Conservation (phyloP, 495 filamentous ascomycete genomes). For the Lineolata rhizophorae region DNA sequence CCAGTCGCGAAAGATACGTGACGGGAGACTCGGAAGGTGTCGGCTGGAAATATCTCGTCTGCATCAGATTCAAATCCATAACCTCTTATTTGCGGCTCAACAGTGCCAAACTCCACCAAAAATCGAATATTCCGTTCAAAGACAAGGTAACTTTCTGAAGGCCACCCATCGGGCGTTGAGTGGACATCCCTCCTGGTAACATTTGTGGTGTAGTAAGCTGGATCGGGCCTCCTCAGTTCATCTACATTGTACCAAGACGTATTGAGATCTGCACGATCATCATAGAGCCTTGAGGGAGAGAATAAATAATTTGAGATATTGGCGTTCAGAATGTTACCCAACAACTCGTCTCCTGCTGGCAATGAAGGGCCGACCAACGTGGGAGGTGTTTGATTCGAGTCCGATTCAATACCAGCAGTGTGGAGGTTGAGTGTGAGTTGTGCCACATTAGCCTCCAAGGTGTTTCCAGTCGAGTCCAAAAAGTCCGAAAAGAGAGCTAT, state of each 20-base stretch:
- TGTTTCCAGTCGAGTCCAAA: conserved; percentile 24
- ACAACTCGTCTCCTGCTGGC: conserved; percentile 6
- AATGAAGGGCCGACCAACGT: conserved; percentile 14
- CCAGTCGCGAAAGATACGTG: conserved; percentile 12
- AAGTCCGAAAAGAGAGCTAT: conserved; percentile 29
- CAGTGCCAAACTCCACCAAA: conserved; percentile 28
- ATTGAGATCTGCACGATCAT: conserved; percentile 33
- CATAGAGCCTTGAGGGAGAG: conserved; percentile 23
- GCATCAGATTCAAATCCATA: conserved; percentile 26
- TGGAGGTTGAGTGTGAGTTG: conserved; percentile 38
- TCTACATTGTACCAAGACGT: conserved; percentile 32
- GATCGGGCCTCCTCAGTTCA: conserved; percentile 22
- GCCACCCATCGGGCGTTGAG: conserved; percentile 42
- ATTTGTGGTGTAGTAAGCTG: conserved; percentile 28
- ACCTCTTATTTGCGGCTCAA: conserved; percentile 32
- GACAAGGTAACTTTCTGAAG: conserved; percentile 31
- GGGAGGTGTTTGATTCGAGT: conserved; percentile 23
- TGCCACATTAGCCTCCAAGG: conserved; percentile 21
- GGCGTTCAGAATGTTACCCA: conserved; percentile 14
- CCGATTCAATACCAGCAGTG: conserved; percentile 24
- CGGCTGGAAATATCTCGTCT: conserved; percentile 21
- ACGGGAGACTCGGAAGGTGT: conserved; percentile 14
- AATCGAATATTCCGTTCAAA: conserved; percentile 27
- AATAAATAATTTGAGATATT: conserved; percentile 30
- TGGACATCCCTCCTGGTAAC: conserved; percentile 16